Percentiles rank a stretch among this genome's conserved stretches.
Evolutionary conservation across 306 rosid species (phyloP).

Genomic region (Cicer arietinum): DNA sequence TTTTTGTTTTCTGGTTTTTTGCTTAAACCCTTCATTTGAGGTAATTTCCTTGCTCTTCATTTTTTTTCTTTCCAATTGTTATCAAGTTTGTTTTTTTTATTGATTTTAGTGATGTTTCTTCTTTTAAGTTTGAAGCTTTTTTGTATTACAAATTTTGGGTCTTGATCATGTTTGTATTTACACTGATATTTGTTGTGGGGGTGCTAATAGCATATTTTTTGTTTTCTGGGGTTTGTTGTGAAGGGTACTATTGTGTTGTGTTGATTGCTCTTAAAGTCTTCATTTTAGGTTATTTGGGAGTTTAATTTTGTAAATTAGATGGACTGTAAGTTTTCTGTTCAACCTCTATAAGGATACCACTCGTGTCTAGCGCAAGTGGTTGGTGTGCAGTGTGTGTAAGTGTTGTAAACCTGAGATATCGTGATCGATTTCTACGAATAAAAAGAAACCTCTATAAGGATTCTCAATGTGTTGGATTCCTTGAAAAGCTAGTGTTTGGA

Average conservation of each 20-base stretch:
- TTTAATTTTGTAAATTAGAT: conserved; percentile 1
- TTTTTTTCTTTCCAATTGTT: background rate
- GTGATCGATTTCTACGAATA: no score
- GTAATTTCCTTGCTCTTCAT: conserved; percentile 44
- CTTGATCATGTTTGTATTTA: background rate
- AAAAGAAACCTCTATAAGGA: background rate
- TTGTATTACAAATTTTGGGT: conserved; percentile 26
- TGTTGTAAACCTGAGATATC: no score
- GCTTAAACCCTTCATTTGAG: conserved; percentile 12
- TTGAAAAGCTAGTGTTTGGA: conserved; percentile 11
- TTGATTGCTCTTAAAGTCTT: conserved; percentile 4
- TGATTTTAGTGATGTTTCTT: conserved; percentile 19
- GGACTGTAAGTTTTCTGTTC: background rate
- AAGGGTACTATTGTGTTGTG: conserved; percentile 3
- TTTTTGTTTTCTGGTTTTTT: no score
- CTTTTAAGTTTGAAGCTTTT: conserved; percentile 39
- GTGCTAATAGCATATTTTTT: background rate
- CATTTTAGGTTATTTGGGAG: background rate
- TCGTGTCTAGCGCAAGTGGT: no score
- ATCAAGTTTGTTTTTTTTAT: background rate
- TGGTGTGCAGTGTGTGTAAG: no score
- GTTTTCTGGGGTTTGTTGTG: background rate
- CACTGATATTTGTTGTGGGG: background rate
- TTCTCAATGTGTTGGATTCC: background rate
- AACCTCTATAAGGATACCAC: background rate